These are phyloP conservation scores for Arachis stenosperma DNA, from an alignment of 306 rosid genomes.

Conservation along the genomic window DNA sequence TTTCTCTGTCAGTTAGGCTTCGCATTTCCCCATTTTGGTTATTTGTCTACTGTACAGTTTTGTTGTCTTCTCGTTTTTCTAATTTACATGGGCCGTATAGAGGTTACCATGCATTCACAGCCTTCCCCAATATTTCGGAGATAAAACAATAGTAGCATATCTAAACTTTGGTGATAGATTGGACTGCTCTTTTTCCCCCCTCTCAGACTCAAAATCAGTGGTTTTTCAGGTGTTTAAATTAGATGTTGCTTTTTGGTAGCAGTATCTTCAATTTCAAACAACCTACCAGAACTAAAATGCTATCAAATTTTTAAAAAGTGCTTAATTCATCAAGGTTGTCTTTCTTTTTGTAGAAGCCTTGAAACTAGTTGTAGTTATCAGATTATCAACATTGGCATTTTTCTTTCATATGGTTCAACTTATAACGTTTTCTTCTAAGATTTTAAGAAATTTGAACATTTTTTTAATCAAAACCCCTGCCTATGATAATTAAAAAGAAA, in stretches of 20 bases:
- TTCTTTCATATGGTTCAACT: constrained; percentile 21
- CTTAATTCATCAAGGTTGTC: not conserved
- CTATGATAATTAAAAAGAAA: not conserved
- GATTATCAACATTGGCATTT: not conserved
- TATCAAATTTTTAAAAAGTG: not conserved
- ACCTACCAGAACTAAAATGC: not conserved
- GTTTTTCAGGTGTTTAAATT: constrained; percentile 12
- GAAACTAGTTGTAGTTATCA: not conserved
- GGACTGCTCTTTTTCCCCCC: not conserved
- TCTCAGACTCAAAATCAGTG: not conserved
- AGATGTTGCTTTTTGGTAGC: not conserved
- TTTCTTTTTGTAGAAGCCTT: constrained; percentile 13
- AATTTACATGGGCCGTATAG: constrained; percentile 17
- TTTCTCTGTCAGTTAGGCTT: constrained; percentile 25
- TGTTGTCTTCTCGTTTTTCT: constrained; percentile 16
- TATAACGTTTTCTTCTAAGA: constrained; percentile 3
- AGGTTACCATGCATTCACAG: constrained; percentile 5
- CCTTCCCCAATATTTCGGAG: not conserved
- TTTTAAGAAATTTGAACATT: constrained; percentile 8
- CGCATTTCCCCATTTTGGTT: not conserved
- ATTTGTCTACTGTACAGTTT: not conserved
- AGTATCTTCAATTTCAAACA: constrained; percentile 29
- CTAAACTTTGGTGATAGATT: constrained; percentile 15
- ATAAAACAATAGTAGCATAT: constrained; percentile 15
- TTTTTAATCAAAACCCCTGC: not conserved